Evolutionary conservation across 257 asterid species (phyloP), one percentile per base, ranked within the genome.

Genomic region (Buddleja alternifolia): DNA sequence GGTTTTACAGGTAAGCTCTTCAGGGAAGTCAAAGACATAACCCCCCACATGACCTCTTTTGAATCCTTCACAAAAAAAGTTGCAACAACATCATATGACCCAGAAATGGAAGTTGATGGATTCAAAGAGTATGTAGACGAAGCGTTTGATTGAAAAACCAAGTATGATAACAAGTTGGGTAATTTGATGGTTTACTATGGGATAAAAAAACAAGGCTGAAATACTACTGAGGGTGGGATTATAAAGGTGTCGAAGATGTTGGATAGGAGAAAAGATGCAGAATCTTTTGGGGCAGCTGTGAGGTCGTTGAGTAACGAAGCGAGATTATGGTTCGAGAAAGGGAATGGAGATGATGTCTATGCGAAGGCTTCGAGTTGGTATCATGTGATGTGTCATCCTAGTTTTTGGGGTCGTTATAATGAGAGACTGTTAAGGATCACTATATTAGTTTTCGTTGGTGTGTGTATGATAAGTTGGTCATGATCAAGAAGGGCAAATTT

Each of bases 291-390:
- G 16, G 73, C 71, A 4, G 94, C 95, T 6, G 86, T 90, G 77
- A 81, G 80, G 75, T 68, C 95, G 0, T 72, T 93, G 82, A 85
- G 96, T 82, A 88, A 78, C 10, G 97, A 90, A 52, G 96, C 90
- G 3, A 69, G 89, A 72, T 50, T 84, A 1, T 83, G 93, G 92
- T 93, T 90, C 73, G 83, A 77, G 83, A 80, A 25, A 65, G 89
- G 75, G n/a, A 92, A 83, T n/a, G 12, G 11, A 0, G 82, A 85
- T 9, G 88, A 90, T 46, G 6, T 3, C 16, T 66, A 81, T 20
- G 90, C 93, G 1, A 88, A 85, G 78, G 98, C 96, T 0, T 88
- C 95, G 1, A 95, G 96, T 15, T 90, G 98, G 97, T 93, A 92
- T 73, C 88, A 88, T n/a, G 98, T 92, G 59, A 75, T 93, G 0